Conservation (phyloP, 345 rosid genomes). For the Ceriops zippeliana region DNA sequence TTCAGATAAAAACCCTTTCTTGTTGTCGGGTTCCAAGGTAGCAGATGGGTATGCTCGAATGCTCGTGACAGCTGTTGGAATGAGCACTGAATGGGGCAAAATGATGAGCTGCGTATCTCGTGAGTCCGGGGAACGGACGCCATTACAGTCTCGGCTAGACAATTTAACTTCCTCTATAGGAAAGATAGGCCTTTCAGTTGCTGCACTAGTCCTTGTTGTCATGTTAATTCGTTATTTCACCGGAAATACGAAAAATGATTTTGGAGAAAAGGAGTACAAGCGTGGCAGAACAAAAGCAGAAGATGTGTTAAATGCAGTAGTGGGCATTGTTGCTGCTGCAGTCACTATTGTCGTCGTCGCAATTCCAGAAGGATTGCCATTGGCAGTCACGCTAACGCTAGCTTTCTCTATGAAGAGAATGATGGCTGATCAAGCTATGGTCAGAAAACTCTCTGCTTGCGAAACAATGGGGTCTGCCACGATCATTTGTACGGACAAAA, state of each 20-base stretch:
- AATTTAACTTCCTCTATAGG: constrained; percentile 28
- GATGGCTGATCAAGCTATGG: constrained; percentile 35
- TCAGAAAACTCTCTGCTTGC: constrained; percentile 32
- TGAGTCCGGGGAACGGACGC: constrained; percentile 21
- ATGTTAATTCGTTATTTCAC: constrained; percentile 32
- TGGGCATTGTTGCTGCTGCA: constrained; percentile 28
- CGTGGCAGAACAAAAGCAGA: constrained; percentile 10
- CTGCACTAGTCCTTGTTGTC: constrained; percentile 25
- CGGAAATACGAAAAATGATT: constrained; percentile 17
- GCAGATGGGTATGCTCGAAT: constrained; percentile 28
- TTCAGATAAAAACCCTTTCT: constrained; percentile 24
- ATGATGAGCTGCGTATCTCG: constrained; percentile 28
- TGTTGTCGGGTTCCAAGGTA: constrained; percentile 28
- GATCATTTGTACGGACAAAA: constrained; percentile 31
- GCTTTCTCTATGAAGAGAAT: constrained; percentile 34
- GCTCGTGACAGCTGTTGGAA: constrained; percentile 33
- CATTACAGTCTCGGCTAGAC: constrained; percentile 27
- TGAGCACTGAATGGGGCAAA: constrained; percentile 30
- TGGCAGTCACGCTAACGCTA: constrained; percentile 32
- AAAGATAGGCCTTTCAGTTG: constrained; percentile 28
- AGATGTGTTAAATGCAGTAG: constrained; percentile 15
- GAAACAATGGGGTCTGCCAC: constrained; percentile 38
- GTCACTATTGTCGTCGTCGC: constrained; percentile 36
- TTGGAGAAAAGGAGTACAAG: constrained; percentile 8
- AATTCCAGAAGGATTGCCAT: constrained; percentile 32